Conservation (phyloP, 2,329 filamentous ascomycete species). For the Colletotrichum acutatum region DNA sequence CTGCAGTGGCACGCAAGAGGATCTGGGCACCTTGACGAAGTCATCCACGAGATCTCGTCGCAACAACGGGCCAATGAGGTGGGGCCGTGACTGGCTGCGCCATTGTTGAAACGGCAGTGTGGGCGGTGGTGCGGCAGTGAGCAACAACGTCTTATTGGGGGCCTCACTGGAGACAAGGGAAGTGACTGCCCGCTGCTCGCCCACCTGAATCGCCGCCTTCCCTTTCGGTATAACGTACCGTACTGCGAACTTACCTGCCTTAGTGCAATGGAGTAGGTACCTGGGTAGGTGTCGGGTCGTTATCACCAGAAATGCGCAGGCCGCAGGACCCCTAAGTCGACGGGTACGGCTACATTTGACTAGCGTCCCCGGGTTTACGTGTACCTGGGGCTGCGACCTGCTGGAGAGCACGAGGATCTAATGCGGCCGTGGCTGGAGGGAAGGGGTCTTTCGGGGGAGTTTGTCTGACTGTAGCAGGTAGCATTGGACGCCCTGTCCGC, state of each 20-base stretch:
- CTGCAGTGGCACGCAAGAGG: background rate
- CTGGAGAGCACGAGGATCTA: background rate
- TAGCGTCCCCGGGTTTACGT: background rate
- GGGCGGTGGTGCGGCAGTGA: conserved; percentile 3
- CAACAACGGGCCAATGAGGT: conserved; percentile 2
- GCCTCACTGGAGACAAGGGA: background rate
- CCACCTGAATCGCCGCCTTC: background rate
- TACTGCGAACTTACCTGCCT: too few species aligned
- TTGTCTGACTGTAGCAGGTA: background rate
- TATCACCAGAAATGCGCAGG: background rate
- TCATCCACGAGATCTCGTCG: background rate
- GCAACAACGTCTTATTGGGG: background rate
- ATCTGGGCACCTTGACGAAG: background rate
- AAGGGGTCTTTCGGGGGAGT: background rate
- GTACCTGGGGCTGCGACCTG: background rate
- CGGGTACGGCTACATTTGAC: background rate
- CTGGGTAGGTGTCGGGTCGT: background rate
- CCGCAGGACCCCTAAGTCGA: background rate
- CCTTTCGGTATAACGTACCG: background rate
- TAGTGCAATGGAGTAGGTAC: too few species aligned
- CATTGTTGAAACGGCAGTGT: conserved; percentile 10
- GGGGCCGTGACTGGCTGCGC: background rate
- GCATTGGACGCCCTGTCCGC: background rate
- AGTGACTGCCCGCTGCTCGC: background rate
- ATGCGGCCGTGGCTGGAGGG: background rate